Conservation (phyloP, 768 basidiomycete genomes). For the Tephrocybe sp. region DNA sequence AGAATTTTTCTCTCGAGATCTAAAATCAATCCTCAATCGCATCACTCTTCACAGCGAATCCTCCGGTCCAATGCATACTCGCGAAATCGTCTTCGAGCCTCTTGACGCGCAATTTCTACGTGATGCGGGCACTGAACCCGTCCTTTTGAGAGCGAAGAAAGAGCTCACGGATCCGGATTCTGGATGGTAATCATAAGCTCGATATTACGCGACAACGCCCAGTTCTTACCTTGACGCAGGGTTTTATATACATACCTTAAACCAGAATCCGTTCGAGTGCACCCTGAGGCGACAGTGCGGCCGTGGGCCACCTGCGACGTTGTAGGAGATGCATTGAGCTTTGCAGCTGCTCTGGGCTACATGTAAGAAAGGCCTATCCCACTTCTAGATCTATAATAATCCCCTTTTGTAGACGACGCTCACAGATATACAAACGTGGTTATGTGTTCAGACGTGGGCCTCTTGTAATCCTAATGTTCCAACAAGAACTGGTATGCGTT, state of each 20-base stretch:
- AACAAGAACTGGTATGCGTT: constrained; percentile 69
- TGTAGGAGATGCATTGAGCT: constrained; percentile 74
- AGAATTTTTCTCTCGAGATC: constrained; percentile 76
- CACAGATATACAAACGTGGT: constrained; percentile 80
- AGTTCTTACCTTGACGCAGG: constrained; percentile 36
- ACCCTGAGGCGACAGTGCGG: constrained; percentile 84
- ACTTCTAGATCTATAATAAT: neutral
- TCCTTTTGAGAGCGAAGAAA: constrained; percentile 70
- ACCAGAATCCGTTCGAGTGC: constrained; percentile 79
- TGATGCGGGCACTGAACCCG: constrained; percentile 61
- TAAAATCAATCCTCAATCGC: constrained; percentile 74
- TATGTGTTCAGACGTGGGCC: constrained; percentile 71
- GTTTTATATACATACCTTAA: constrained; percentile 77
- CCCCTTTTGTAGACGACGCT: constrained; percentile 44
- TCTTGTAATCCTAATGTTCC: constrained; percentile 78
- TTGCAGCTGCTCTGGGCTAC: constrained; percentile 79
- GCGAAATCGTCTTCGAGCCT: constrained; percentile 83
- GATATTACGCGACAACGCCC: neutral
- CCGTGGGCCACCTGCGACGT: constrained; percentile 83
- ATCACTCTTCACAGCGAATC: constrained; percentile 82
- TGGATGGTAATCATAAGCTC: constrained; percentile 53
- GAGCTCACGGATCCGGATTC: constrained; percentile 61
- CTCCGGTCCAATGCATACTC: constrained; percentile 66
- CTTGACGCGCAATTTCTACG: constrained; percentile 62
- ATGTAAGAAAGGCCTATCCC: constrained; percentile 38